phyloP scores from a whole-genome alignment of 805 yeast species.

The Pichia thaimueangensis region DNA sequence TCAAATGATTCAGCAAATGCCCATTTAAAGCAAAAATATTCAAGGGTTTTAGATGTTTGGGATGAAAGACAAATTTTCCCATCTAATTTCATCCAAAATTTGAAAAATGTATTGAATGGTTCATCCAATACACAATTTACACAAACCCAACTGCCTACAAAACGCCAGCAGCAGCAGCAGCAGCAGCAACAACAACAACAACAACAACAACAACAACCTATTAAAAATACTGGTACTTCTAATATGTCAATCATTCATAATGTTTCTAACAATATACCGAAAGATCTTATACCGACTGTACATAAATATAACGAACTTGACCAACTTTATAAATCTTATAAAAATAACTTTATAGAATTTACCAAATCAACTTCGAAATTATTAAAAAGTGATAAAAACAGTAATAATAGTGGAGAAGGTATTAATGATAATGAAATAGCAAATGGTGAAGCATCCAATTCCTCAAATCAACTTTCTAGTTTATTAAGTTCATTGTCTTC shows the following conservation, averaged over 20 bases:
- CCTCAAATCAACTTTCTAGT: conserved; percentile 2
- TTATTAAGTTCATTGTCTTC: conserved; percentile 8
- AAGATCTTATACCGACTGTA: conserved; percentile 6
- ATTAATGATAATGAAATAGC: background rate
- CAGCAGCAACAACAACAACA: too few species aligned
- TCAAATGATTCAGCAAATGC: conserved; percentile 18
- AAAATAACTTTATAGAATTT: conserved; percentile 26
- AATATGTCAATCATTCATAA: background rate
- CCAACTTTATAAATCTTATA: conserved; percentile 3
- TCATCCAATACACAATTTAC: background rate
- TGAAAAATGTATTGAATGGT: conserved; percentile 6
- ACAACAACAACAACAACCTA: background rate
- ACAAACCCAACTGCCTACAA: background rate
- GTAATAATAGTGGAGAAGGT: background rate
- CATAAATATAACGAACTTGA: conserved; percentile 6
- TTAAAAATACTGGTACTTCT: background rate
- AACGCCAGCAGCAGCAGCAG: too few species aligned
- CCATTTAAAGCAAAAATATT: conserved; percentile 35
- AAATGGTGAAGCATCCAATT: background rate
- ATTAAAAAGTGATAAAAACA: background rate
- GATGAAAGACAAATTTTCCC: conserved; percentile 44
- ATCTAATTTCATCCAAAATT: conserved; percentile 15
- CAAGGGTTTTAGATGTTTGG: conserved; percentile 52
- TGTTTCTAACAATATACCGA: background rate
- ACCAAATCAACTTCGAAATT: background rate